A percentile compares a stretch with the other conserved stretches of the same genome.
phyloP scores from a whole-genome alignment of 2,329 filamentous ascomycete species.

The Sclerotinia glacialis region DNA sequence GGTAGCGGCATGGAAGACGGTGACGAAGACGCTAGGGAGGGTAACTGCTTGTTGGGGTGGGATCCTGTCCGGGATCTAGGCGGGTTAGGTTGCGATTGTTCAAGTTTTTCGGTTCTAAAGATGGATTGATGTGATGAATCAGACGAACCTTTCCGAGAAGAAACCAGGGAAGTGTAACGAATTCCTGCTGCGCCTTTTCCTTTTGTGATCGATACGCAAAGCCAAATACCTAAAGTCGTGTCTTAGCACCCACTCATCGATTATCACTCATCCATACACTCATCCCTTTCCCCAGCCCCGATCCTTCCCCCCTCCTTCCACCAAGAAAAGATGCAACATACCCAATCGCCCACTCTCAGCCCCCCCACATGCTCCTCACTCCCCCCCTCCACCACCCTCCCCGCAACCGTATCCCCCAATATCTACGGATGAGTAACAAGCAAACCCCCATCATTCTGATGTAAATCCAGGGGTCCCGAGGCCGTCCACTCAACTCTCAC shows the following conservation, averaged over 20 bases:
- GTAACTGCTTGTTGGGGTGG: neutral
- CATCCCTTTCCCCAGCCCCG: neutral
- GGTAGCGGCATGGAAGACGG: neutral
- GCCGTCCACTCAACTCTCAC: neutral
- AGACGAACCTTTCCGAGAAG: neutral
- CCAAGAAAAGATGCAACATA: neutral
- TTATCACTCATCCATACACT: neutral
- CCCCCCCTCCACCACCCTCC: too few species aligned
- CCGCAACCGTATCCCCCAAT: too few species aligned
- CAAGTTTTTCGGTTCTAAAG: neutral
- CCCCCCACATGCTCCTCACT: too few species aligned
- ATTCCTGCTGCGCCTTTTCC: neutral
- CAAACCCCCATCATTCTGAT: constrained; percentile 14
- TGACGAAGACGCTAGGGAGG: neutral
- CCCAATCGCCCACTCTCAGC: neutral
- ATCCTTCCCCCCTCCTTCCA: neutral
- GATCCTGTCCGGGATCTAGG: neutral
- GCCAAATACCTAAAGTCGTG: neutral
- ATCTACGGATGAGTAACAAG: too few species aligned
- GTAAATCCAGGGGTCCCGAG: neutral
- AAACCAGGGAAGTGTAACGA: neutral
- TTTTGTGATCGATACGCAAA: neutral
- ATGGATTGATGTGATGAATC: too few species aligned
- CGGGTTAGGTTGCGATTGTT: neutral
- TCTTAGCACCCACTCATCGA: neutral